These are phyloP conservation scores for Hawksworthiomyces lignivorus DNA, from an alignment of 2,329 filamentous ascomycete species.

Conservation along the genomic window DNA sequence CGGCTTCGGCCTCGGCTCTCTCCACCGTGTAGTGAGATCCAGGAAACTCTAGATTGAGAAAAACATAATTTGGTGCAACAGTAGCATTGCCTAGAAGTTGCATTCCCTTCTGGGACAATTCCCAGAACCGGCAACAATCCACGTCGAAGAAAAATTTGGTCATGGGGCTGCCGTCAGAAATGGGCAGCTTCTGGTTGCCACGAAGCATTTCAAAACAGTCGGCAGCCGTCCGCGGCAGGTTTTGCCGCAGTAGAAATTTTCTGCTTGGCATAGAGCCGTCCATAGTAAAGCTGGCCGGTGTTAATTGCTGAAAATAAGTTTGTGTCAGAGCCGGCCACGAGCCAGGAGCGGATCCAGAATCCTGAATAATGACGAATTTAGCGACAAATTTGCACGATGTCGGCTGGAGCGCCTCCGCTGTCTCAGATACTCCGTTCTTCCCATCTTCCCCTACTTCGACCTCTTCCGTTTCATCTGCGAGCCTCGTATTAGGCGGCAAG, in stretches of 20 bases:
- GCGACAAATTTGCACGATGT: no score
- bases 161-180: background rate
- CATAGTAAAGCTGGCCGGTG: conserved; percentile 31
- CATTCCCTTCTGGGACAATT: conserved; percentile 31
- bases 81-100: conserved; percentile 25
- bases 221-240: conserved; percentile 20
- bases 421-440: no score
- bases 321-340: conserved; percentile 18
- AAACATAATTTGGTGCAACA: conserved; percentile 29
- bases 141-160: conserved; percentile 24
- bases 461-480: conserved; percentile 5
- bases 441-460: background rate
- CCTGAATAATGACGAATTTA: no score
- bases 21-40: conserved; percentile 3
- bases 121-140: conserved; percentile 37
- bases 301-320: conserved; percentile 28
- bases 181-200: conserved; percentile 11
- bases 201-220: conserved; percentile 11
- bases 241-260: conserved; percentile 27
- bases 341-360: no score
- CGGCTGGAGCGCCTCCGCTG: no score
- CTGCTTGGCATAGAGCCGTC: conserved; percentile 36
- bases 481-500: conserved; percentile 13
- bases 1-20: conserved; percentile 13
- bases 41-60: conserved; percentile 26